Evolutionary conservation across 345 rosid species (phyloP).

Genomic region (Iberis pinnata): DNA sequence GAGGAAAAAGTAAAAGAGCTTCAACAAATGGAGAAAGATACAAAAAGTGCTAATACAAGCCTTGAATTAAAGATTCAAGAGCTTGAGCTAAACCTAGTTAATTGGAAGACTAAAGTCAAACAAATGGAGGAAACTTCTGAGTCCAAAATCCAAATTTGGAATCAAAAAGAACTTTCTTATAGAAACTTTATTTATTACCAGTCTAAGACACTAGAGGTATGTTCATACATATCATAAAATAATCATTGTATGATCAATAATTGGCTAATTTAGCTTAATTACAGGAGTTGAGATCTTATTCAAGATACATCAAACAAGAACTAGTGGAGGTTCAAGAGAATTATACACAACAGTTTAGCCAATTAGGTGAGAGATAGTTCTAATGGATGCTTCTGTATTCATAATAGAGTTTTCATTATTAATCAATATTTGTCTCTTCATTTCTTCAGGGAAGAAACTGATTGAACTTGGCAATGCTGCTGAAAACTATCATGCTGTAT

Average conservation of each 20-base stretch:
- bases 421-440: slow-evolving; percentile 21
- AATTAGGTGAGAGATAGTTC: slow-evolving; percentile 43
- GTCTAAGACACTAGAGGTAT: slow-evolving; percentile 50
- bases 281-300: slow-evolving; percentile 59
- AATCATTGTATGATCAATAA: slow-evolving; percentile 1
- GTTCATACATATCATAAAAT: background rate
- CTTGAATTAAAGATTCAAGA: slow-evolving; percentile 44
- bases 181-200: slow-evolving; percentile 39
- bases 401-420: background rate
- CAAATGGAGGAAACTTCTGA: slow-evolving; percentile 42
- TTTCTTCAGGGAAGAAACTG: slow-evolving; percentile 46
- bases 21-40: slow-evolving; percentile 50
- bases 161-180: slow-evolving; percentile 41
- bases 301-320: slow-evolving; percentile 60
- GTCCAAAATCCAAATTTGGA: slow-evolving; percentile 42
- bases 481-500: slow-evolving; percentile 57
- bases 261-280: slow-evolving; percentile 14
- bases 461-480: slow-evolving; percentile 52
- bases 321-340: slow-evolving; percentile 37
- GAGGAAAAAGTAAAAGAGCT: slow-evolving; percentile 46
- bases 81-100: slow-evolving; percentile 40
- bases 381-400: slow-evolving; percentile 6
- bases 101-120: slow-evolving; percentile 39
- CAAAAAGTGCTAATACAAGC: slow-evolving; percentile 37
- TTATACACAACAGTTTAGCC: slow-evolving; percentile 47